These are phyloP conservation scores for Postia placenta DNA, from an alignment of 768 basidiomycete species.

Conservation along the genomic window DNA sequence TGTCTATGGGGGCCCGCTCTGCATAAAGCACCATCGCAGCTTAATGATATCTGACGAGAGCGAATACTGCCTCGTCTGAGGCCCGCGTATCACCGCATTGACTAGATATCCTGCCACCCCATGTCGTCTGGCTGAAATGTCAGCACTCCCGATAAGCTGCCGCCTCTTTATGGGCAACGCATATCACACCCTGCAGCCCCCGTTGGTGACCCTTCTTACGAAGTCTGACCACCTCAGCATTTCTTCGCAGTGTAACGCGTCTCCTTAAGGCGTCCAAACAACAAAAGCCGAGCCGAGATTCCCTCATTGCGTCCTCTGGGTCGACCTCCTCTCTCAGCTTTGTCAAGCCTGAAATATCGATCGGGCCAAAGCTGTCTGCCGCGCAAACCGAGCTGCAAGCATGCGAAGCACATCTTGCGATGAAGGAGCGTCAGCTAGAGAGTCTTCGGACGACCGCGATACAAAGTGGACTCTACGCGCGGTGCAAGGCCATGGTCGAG, in stretches of 20 bases:
- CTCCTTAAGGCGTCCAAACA: constrained; percentile 74
- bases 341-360: constrained; percentile 19
- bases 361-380: constrained; percentile 43
- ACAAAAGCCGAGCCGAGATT: constrained; percentile 33
- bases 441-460: constrained; percentile 46
- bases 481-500: constrained; percentile 61
- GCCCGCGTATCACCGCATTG: no score
- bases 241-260: constrained; percentile 69
- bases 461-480: constrained; percentile 52
- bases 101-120: no score
- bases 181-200: no score
- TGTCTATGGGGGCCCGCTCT: no score
- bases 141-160: no score
- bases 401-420: constrained; percentile 68
- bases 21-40: no score
- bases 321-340: constrained; percentile 42
- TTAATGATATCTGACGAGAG: no score
- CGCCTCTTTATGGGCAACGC: no score
- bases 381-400: constrained; percentile 79
- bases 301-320: constrained; percentile 27
- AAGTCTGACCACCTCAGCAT: no score
- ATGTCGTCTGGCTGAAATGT: no score
- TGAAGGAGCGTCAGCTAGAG: constrained; percentile 63
- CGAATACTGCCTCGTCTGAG: no score
- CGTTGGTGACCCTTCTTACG: no score